Conservation (phyloP, 139 green algal genomes). For the Tetraselmis chui region DNA sequence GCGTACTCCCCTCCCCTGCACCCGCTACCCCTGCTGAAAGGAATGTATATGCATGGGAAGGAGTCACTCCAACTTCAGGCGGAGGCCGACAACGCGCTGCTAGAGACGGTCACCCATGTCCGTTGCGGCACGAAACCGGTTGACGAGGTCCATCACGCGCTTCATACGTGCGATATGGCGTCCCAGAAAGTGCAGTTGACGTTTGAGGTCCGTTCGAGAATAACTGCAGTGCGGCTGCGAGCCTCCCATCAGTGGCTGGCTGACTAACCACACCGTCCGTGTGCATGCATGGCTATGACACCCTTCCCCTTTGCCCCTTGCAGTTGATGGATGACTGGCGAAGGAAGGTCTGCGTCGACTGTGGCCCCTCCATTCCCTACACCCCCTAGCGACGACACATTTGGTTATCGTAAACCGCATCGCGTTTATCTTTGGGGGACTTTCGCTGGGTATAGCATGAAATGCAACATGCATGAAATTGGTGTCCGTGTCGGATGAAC, state of each 20-base stretch:
- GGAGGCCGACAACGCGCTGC: not conserved
- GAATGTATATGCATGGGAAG: no score
- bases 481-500: no score
- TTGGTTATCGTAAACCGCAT: no score
- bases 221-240: not conserved
- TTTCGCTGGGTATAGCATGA: no score
- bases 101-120: not conserved
- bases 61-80: not conserved
- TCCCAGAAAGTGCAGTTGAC: not conserved
- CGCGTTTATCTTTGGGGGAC: no score
- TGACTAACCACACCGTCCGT: not conserved
- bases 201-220: not conserved
- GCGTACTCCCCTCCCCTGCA: no score
- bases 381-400: no score
- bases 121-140: not conserved
- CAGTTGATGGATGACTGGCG: not conserved
- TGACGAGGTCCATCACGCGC: not conserved
- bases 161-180: not conserved
- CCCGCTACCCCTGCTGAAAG: no score
- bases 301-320: not conserved
- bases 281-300: no score
- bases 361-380: no score
- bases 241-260: not conserved
- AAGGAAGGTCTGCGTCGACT: not conserved
- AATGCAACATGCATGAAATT: no score